Evolutionary conservation across 129 eudicot species (phyloP).

Genomic region (Lonicera japonica): DNA sequence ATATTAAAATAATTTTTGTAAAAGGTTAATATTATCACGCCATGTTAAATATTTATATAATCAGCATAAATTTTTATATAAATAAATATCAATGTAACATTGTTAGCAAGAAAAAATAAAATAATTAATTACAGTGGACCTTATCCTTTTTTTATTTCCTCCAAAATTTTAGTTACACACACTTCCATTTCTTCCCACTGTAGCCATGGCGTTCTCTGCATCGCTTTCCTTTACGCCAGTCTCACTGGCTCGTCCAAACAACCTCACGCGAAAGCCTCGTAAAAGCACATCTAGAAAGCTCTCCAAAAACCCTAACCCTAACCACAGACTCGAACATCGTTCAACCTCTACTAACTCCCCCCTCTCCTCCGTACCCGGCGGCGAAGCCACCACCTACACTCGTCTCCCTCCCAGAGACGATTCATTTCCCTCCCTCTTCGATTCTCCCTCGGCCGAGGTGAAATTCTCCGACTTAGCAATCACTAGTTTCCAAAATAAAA

Average conservation of each 20-base stretch:
- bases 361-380: slow-evolving; percentile 41
- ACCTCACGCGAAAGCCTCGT: slow-evolving; percentile 28
- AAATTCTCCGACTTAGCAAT: slow-evolving; percentile 37
- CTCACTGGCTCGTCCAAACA: slow-evolving; percentile 37
- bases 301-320: slow-evolving; percentile 18
- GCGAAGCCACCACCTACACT: slow-evolving; percentile 91
- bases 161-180: too few relatives aligned
- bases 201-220: slow-evolving; percentile 35
- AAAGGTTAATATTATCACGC: too few relatives aligned
- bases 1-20: too few relatives aligned
- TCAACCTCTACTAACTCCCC: too few relatives aligned
- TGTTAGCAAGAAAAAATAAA: too few relatives aligned
- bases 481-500: background rate
- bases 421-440: slow-evolving; percentile 8
- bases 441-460: slow-evolving; percentile 23
- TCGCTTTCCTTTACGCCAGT: slow-evolving; percentile 29
- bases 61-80: too few relatives aligned
- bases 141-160: too few relatives aligned
- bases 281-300: slow-evolving; percentile 17
- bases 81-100: too few relatives aligned
- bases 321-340: slow-evolving; percentile 9
- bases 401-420: slow-evolving; percentile 85
- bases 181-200: too few relatives aligned
- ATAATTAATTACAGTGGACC: too few relatives aligned
- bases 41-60: too few relatives aligned